These are phyloP conservation scores for Saitozyma sp. DNA, from an alignment of 768 basidiomycete genomes.

Conservation along the genomic window DNA sequence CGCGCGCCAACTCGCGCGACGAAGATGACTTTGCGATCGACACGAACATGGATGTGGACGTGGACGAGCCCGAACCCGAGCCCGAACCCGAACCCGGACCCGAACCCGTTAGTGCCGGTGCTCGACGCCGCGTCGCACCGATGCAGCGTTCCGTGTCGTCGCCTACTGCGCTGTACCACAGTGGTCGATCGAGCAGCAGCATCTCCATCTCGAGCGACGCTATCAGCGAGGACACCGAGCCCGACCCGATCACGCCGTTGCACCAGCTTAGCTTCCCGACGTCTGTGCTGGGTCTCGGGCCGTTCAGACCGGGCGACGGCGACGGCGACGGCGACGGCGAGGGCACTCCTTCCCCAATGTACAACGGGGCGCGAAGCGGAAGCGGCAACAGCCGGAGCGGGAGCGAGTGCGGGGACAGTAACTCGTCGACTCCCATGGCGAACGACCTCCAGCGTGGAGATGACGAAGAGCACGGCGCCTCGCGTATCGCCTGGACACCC, in stretches of 20 bases:
- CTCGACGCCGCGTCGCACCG: constrained; percentile 6
- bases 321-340: too few species aligned
- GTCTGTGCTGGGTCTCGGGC: constrained; percentile 13
- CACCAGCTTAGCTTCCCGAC: constrained; percentile 28
- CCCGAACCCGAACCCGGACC: constrained; percentile 1
- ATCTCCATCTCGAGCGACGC: constrained; percentile 6
- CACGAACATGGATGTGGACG: not conserved
- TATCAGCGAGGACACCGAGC: constrained; percentile 1
- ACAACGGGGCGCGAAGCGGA: too few species aligned
- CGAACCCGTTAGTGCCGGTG: not conserved
- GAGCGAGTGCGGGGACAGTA: too few species aligned
- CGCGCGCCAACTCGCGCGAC: constrained; percentile 2
- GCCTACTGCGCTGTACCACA: constrained; percentile 19
- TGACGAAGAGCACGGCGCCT: too few species aligned
- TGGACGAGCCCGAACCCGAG: constrained; percentile 2
- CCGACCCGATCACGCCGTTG: constrained; percentile 31
- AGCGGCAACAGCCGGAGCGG: too few species aligned
- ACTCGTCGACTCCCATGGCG: too few species aligned
- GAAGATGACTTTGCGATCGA: constrained; percentile 16
- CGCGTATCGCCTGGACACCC: too few species aligned
- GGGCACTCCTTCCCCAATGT: too few species aligned
- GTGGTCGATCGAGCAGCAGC: constrained; percentile 13
- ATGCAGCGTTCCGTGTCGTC: constrained; percentile 26
- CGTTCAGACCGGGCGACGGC: constrained; percentile 1
- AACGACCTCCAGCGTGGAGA: too few species aligned